Evolutionary conservation across 805 yeast species (phyloP).

Genomic region (Saccharomycopsis synnaedendra): DNA sequence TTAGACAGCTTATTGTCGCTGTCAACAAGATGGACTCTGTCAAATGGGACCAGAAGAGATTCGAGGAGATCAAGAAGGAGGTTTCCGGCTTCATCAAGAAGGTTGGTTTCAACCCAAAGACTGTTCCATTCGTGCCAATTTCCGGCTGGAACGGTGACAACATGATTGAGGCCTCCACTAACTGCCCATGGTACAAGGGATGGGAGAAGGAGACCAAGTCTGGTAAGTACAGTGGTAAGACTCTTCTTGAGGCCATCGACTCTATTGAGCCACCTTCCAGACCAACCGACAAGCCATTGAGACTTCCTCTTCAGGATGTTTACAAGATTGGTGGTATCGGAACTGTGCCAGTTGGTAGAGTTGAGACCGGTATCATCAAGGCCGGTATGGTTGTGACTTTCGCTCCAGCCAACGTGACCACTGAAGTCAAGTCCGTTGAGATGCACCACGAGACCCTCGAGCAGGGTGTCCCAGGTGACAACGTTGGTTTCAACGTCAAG

Average conservation of each 20-base stretch:
- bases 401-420: slow-evolving; percentile 86
- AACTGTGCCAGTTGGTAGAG: slow-evolving; percentile 90
- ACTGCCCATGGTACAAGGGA: slow-evolving; percentile 86
- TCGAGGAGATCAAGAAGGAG: slow-evolving; percentile 62
- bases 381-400: slow-evolving; percentile 84
- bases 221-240: slow-evolving; percentile 65
- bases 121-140: slow-evolving; percentile 81
- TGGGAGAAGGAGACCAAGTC: slow-evolving; percentile 71
- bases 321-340: slow-evolving; percentile 91
- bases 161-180: slow-evolving; percentile 75
- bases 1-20: slow-evolving; percentile 77
- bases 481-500: slow-evolving; percentile 85
- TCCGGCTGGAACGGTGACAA: slow-evolving; percentile 92
- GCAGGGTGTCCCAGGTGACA: slow-evolving; percentile 86
- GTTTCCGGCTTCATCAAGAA: slow-evolving; percentile 71
- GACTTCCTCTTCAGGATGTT: slow-evolving; percentile 84
- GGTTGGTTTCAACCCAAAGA: slow-evolving; percentile 77
- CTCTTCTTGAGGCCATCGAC: slow-evolving; percentile 78
- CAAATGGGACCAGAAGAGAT: slow-evolving; percentile 77
- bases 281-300: slow-evolving; percentile 80
- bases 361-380: slow-evolving; percentile 86
- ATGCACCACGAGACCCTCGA: slow-evolving; percentile 76
- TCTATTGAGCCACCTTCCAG: slow-evolving; percentile 70
- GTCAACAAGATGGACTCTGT: slow-evolving; percentile 94
- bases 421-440: slow-evolving; percentile 83